These are phyloP conservation scores for Kazachstania viticola DNA, from an alignment of 805 yeast species.

Conservation along the genomic window DNA sequence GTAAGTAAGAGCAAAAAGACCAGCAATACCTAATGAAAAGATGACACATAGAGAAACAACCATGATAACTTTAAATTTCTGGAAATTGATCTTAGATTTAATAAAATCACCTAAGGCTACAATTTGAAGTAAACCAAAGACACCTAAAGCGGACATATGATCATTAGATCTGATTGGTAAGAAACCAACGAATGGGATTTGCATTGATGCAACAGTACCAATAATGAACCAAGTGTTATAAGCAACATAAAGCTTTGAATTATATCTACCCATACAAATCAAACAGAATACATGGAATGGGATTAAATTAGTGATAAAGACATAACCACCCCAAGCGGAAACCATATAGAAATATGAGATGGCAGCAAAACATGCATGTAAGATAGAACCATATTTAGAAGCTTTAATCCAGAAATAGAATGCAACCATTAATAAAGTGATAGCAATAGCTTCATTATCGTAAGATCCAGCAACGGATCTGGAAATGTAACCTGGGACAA, in stretches of 20 bases:
- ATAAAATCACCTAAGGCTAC: constrained; percentile 79
- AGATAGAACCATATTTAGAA: constrained; percentile 78
- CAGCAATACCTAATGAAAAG: constrained; percentile 52
- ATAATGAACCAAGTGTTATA: constrained; percentile 94
- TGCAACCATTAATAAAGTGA: constrained; percentile 88
- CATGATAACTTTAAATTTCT: constrained; percentile 53
- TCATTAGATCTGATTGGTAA: constrained; percentile 94
- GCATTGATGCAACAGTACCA: constrained; percentile 98
- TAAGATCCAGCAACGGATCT: constrained; percentile 98
- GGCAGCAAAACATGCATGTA: constrained; percentile 76
- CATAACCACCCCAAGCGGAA: constrained; percentile 99
- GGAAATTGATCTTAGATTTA: constrained; percentile 56
- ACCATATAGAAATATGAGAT: constrained; percentile 95
- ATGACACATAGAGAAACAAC: constrained; percentile 46
- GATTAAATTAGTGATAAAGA: constrained; percentile 92
- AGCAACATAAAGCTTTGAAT: constrained; percentile 70
- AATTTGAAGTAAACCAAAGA: constrained; percentile 87
- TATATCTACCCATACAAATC: constrained; percentile 88
- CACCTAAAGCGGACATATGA: constrained; percentile 97
- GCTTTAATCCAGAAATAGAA: constrained; percentile 95
- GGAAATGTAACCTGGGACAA: constrained; percentile 97
- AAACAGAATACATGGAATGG: constrained; percentile 90
- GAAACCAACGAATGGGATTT: constrained; percentile 97
- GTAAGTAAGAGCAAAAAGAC: constrained; percentile 69
- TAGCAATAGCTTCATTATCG: constrained; percentile 98